phyloP scores from a whole-genome alignment of 169 alveolate genomes.

The Plasmodium sp. region DNA sequence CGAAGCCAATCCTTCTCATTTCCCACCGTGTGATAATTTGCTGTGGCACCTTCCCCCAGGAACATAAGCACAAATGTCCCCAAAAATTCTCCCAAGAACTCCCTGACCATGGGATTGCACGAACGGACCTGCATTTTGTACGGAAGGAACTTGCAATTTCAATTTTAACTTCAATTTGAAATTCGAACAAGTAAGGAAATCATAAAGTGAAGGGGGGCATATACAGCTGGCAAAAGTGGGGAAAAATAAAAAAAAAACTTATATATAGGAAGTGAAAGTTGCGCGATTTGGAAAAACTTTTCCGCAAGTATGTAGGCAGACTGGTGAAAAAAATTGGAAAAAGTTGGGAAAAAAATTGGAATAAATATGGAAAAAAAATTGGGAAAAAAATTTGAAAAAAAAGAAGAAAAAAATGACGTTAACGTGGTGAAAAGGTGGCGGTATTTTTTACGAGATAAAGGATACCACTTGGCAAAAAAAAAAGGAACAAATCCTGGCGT shows the following conservation, averaged over 20 bases:
- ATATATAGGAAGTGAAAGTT: neutral
- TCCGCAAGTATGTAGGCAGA: slow-evolving; percentile 6
- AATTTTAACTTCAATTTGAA: neutral
- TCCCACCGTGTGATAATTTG: slow-evolving; percentile 13
- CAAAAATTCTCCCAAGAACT: slow-evolving; percentile 64
- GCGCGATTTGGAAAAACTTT: neutral
- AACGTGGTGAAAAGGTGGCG: neutral
- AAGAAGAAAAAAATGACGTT: neutral
- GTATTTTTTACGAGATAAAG: neutral
- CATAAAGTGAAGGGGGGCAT: neutral
- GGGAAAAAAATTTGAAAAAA: neutral
- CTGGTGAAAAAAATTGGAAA: neutral
- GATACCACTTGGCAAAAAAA: neutral
- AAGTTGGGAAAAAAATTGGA: neutral
- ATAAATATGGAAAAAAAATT: neutral
- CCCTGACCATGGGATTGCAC: neutral
- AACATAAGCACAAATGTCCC: slow-evolving; percentile 72
- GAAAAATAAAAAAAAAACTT: neutral
- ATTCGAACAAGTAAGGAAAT: neutral
- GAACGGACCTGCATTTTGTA: slow-evolving; percentile 8
- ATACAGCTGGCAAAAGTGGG: neutral
- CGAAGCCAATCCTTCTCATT: slow-evolving; percentile 41
- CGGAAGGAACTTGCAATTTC: neutral
- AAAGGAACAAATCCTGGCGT: neutral
- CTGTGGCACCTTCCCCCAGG: slow-evolving; percentile 74